Evolutionary conservation across 2,329 filamentous ascomycete genomes (phyloP).

Genomic region (Fusarium chuoi): DNA sequence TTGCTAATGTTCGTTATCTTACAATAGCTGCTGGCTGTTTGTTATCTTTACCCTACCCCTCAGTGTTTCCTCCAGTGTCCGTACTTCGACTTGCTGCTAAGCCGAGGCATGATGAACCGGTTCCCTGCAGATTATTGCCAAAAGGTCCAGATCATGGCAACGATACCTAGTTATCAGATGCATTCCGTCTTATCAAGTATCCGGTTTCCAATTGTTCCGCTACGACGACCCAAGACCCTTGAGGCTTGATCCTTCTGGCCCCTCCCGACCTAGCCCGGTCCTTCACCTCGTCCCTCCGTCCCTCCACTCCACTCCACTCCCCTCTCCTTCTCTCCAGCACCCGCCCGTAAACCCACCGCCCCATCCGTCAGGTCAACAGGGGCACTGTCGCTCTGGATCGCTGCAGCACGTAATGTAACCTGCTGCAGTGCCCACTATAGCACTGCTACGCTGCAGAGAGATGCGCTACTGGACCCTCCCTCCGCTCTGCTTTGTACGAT

Average conservation of each 20-base stretch:
- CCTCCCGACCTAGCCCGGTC: not conserved
- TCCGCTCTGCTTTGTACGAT: not conserved
- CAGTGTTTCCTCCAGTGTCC: not conserved
- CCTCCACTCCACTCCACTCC: not conserved
- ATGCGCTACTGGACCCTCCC: not conserved
- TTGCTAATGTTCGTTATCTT: not conserved
- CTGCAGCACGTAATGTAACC: not conserved
- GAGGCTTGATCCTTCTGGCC: slow-evolving; percentile 4
- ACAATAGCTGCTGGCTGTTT: not conserved
- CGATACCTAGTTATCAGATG: not conserved
- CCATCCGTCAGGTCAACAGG: slow-evolving; percentile 34
- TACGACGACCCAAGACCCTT: not conserved
- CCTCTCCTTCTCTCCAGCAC: not conserved
- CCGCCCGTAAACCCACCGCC: not conserved
- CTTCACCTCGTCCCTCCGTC: no score
- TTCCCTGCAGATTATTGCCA: not conserved
- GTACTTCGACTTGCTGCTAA: not conserved
- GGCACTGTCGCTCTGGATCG: not conserved
- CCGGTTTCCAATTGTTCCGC: not conserved
- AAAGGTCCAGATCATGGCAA: slow-evolving; percentile 1
- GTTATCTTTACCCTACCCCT: slow-evolving; percentile 16
- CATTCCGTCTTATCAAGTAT: not conserved
- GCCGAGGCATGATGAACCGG: slow-evolving; percentile 1
- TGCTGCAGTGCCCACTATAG: not conserved
- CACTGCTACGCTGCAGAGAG: not conserved